A percentile compares a stretch with the other conserved stretches of the same genome.
Evolutionary conservation across 2,329 filamentous ascomycete genomes (phyloP).

Genomic region (Blastomyces emzantsi): DNA sequence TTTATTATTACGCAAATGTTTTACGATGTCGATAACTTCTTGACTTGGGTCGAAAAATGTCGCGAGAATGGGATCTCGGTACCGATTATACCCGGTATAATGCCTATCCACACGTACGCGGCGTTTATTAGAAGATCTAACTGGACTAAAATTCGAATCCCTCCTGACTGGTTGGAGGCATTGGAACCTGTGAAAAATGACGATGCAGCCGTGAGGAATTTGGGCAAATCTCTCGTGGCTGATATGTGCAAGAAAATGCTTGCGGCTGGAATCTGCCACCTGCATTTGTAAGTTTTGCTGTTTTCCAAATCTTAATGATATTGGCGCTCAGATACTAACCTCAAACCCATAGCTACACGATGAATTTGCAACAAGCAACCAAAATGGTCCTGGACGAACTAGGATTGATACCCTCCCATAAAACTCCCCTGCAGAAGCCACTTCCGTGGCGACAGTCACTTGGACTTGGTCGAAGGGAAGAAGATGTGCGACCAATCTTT

Average conservation of each 20-base stretch:
- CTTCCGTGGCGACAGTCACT: conserved; percentile 95
- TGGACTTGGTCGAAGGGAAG: conserved; percentile 74
- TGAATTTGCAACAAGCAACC: conserved; percentile 94
- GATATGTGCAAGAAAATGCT: conserved; percentile 84
- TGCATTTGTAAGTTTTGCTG: conserved; percentile 62
- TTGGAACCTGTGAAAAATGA: conserved; percentile 96
- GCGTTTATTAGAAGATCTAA: conserved; percentile 83
- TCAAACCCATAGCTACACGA: conserved; percentile 60
- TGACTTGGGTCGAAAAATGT: conserved; percentile 81
- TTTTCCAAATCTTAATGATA: not conserved
- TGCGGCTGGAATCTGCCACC: conserved; percentile 68
- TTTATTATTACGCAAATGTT: conserved; percentile 99
- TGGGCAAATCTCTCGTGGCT: conserved; percentile 78
- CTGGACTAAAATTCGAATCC: conserved; percentile 82
- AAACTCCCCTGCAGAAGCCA: conserved; percentile 75
- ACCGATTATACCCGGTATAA: conserved; percentile 78
- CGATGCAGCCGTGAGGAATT: conserved; percentile 80
- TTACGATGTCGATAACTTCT: conserved; percentile 93
- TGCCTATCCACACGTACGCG: conserved; percentile 92
- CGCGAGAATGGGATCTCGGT: conserved; percentile 74
- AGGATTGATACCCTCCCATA: conserved; percentile 65
- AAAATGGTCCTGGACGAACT: conserved; percentile 91
- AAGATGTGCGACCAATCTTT: conserved; percentile 97
- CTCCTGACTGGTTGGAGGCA: conserved; percentile 66
- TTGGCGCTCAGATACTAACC: not conserved